phyloP scores from a whole-genome alignment of 108 stramenopile genomes.

The Cylindrotheca closterium region DNA sequence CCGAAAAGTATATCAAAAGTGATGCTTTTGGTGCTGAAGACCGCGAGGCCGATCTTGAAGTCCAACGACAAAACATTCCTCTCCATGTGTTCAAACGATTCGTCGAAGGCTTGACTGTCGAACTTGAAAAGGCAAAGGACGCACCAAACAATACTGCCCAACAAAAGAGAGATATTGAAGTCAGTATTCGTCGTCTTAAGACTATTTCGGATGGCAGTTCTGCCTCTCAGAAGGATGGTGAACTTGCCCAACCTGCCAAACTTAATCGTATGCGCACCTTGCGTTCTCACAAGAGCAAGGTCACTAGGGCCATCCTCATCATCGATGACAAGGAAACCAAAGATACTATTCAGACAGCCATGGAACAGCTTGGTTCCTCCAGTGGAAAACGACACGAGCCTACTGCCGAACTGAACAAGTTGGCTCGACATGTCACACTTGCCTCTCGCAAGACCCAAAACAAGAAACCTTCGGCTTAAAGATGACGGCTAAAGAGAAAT shows the following conservation, averaged over 20 bases:
- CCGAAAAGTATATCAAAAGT: constrained; percentile 48
- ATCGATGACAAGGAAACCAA: constrained; percentile 15
- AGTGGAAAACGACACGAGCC: constrained; percentile 3
- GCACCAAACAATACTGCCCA: background rate
- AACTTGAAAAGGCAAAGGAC: constrained; percentile 12
- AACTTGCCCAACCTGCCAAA: background rate
- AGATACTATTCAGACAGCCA: constrained; percentile 9
- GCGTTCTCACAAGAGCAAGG: constrained; percentile 14
- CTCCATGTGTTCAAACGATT: constrained; percentile 35
- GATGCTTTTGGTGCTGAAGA: constrained; percentile 34
- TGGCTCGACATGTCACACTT: background rate
- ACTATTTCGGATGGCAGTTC: background rate
- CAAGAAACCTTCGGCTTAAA: too few relatives aligned
- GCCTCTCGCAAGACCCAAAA: too few relatives aligned
- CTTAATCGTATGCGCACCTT: constrained; percentile 17
- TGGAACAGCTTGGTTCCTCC: constrained; percentile 5
- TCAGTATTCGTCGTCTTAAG: constrained; percentile 2
- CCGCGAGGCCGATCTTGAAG: constrained; percentile 34
- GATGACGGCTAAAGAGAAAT: too few relatives aligned
- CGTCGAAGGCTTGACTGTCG: constrained; percentile 14
- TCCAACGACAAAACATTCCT: constrained; percentile 37
- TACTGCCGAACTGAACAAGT: background rate
- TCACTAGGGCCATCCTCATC: constrained; percentile 4
- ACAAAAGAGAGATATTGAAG: constrained; percentile 2
- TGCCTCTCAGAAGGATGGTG: too few relatives aligned